These are phyloP conservation scores for Abeoforma whisleri DNA, from an alignment of 78 protist genomes.

Conservation along the genomic window DNA sequence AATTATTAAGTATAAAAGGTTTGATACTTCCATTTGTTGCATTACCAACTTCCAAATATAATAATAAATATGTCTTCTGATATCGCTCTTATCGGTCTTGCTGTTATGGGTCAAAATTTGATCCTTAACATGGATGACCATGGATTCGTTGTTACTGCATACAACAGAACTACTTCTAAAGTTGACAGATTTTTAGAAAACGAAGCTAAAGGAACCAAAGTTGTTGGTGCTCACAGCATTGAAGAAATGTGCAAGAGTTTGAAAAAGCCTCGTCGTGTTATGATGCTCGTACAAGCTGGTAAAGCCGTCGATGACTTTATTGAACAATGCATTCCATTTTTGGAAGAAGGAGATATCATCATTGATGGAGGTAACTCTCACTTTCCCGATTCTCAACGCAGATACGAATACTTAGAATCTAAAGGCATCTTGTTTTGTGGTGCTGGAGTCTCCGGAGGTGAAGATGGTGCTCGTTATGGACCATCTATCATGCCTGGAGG, in stretches of 20 bases:
- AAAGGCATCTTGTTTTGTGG: conserved; percentile 76
- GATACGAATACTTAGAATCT: conserved; percentile 42
- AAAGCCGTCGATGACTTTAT: conserved; percentile 68
- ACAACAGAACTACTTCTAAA: conserved; percentile 57
- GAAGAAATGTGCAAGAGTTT: conserved; percentile 60
- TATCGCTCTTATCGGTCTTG: conserved; percentile 74
- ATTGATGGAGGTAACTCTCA: conserved; percentile 90
- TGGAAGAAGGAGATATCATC: conserved; percentile 76
- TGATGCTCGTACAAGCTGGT: conserved; percentile 86
- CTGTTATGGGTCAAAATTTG: conserved; percentile 94
- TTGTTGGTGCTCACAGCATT: conserved; percentile 59
- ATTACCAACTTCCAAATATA: no score
- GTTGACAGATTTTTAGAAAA: conserved; percentile 66
- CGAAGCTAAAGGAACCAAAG: conserved; percentile 59
- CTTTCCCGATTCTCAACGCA: conserved; percentile 61
- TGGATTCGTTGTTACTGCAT: conserved; percentile 62
- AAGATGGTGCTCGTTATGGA: conserved; percentile 91
- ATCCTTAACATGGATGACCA: conserved; percentile 80
- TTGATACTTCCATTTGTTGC: no score
- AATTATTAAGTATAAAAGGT: no score
- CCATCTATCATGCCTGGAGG: conserved; percentile 98
- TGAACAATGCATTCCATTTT: conserved; percentile 40
- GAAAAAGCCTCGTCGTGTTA: conserved; percentile 71
- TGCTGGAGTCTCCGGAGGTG: conserved; percentile 94
- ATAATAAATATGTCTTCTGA: no score